Base-by-base conservation (phyloP, 306 rosid species). In the Prinsepia uniflora region DNA sequence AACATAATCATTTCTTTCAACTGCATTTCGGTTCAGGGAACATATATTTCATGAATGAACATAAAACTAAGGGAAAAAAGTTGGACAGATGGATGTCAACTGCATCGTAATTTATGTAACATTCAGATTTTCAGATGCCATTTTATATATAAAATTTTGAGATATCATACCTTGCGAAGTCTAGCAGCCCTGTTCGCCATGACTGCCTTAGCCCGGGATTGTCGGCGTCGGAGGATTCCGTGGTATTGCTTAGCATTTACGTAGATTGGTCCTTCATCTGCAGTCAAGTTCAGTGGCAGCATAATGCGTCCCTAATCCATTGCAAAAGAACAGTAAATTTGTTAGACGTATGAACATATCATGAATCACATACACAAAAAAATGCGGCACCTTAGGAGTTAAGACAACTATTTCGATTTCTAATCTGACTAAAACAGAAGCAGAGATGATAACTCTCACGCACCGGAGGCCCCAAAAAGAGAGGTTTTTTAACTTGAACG, bases 201-300 rank as follows among this genome's bases (percentile, higher is more conserved):
- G 34, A 88, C 84, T 43, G 97, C 96, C 85, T 93, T 93, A 14
- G 97, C 96, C 18, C 97, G 96, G 19, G 96, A 88, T 83, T 85
- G 89, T 56, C 98, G 63, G 39, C 98, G 98, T 50, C 97, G 82
- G 74, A 93, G 82, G 84, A 93, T 93, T 83, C 98, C 97, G 72
- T 81, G 90, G 79, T 93, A 93, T 76, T 93, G 98, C 92, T 93
- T 93, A 63, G 98, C 96, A 80, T 93, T 93, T 22, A 93, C 98
- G 50, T 90, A 93, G 46, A 90, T 88, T 6, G 97, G 97, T 76
- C 92, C 98, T 62, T 90, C 96, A 84, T 90, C 94, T 7, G 88
- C 73, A 73, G 87, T 78, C 89, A 86, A 71, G 85, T 81, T 86
- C 82, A 85, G 87, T 4, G 96, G 98, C 78, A 93, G 92, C 98